These are phyloP conservation scores for Ceratocystis cubensis DNA, from an alignment of 2,329 filamentous ascomycete genomes.

Conservation along the genomic window DNA sequence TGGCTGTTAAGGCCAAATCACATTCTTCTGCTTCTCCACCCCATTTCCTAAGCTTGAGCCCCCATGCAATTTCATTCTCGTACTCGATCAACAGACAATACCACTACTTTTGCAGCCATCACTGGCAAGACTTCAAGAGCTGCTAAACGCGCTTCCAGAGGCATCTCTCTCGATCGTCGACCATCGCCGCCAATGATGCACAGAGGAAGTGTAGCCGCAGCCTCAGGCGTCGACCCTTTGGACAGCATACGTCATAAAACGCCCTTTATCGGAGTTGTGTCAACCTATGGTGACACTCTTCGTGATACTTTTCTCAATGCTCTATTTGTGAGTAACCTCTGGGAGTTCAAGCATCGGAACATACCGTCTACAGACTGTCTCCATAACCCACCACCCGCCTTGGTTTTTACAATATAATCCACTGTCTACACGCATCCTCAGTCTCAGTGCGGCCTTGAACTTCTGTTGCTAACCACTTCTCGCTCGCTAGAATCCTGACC, in stretches of 20 bases:
- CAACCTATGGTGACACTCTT: conserved; percentile 14
- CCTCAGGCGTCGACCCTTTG: background rate
- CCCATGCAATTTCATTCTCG: conserved; percentile 18
- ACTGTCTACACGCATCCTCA: background rate
- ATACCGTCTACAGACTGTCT: background rate
- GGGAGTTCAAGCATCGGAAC: background rate
- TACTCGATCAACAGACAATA: conserved; percentile 17
- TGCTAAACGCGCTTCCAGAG: conserved; percentile 14
- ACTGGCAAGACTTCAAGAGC: conserved; percentile 9
- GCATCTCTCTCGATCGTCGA: conserved; percentile 13
- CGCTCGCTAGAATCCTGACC: conserved; percentile 2
- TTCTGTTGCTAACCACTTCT: background rate
- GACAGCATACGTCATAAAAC: conserved; percentile 17
- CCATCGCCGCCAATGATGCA: conserved; percentile 10
- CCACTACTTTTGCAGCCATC: conserved; percentile 7
- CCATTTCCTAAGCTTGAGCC: background rate
- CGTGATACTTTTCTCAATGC: conserved; percentile 17
- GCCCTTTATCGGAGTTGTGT: conserved; percentile 20
- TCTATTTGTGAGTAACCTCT: conserved; percentile 18
- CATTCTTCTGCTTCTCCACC: conserved; percentile 1
- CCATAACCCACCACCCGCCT: background rate
- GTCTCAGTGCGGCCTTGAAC: no score
- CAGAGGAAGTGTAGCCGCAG: background rate
- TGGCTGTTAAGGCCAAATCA: conserved; percentile 14
- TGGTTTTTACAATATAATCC: background rate